Evolutionary conservation across 805 yeast genomes (phyloP).

Genomic region (Candida bentonensis): DNA sequence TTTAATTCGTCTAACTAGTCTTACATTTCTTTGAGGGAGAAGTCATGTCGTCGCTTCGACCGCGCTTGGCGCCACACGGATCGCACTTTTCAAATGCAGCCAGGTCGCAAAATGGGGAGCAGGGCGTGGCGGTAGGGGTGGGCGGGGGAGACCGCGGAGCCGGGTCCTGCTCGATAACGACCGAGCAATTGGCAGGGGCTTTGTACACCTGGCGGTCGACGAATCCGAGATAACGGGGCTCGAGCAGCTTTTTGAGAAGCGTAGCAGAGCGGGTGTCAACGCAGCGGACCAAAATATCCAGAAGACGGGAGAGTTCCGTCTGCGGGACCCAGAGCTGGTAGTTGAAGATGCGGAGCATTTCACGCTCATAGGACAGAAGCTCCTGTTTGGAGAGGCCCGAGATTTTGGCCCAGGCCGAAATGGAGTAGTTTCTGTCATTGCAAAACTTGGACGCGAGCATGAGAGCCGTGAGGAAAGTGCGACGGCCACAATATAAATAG

Average conservation of each 20-base stretch:
- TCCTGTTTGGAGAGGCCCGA: slow-evolving; percentile 45
- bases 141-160: background rate
- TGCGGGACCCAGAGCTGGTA: slow-evolving; percentile 42
- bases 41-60: background rate
- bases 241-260: background rate
- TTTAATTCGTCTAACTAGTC: background rate
- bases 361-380: slow-evolving; percentile 38
- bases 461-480: slow-evolving; percentile 51
- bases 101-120: background rate
- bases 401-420: slow-evolving; percentile 61
- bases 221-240: background rate
- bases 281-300: background rate
- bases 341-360: slow-evolving; percentile 37
- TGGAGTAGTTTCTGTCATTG: slow-evolving; percentile 58
- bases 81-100: background rate
- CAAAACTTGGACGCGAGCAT: slow-evolving; percentile 61
- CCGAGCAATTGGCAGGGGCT: background rate
- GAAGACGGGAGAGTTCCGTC: background rate
- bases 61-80: background rate
- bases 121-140: background rate
- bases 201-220: background rate
- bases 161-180: background rate
- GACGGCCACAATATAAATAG: slow-evolving; percentile 38
- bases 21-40: background rate
- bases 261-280: background rate